These are phyloP conservation scores for Leccinum uliginosum DNA, from an alignment of 768 basidiomycete genomes.

Conservation along the genomic window DNA sequence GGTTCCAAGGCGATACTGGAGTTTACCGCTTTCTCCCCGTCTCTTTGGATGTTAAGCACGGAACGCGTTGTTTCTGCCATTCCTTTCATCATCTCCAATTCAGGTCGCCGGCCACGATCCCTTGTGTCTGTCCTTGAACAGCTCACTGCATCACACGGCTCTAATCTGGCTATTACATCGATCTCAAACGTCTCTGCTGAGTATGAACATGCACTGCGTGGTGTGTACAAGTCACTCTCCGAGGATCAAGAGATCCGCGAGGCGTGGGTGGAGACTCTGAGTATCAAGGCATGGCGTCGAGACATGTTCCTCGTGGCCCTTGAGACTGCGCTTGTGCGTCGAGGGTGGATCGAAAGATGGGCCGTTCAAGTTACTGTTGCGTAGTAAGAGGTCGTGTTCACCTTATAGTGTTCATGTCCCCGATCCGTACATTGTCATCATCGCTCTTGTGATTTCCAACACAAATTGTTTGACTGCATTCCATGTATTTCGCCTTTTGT, in stretches of 20 bases:
- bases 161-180: constrained; percentile 29
- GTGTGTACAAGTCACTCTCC: constrained; percentile 5
- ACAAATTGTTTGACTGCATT: not conserved
- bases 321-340: constrained; percentile 48
- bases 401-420: not conserved
- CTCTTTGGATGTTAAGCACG: constrained; percentile 31
- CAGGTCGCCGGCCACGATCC: constrained; percentile 34
- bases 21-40: constrained; percentile 37
- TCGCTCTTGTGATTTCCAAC: not conserved
- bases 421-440: not conserved
- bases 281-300: constrained; percentile 41
- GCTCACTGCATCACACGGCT: constrained; percentile 25
- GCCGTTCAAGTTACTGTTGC: constrained; percentile 22
- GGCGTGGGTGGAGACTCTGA: constrained; percentile 16
- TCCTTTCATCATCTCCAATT: constrained; percentile 37
- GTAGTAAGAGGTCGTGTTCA: constrained; percentile 10
- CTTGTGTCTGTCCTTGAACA: constrained; percentile 36
- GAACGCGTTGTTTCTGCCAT: constrained; percentile 40
- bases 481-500: not conserved
- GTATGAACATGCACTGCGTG: constrained; percentile 20
- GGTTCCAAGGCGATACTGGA: constrained; percentile 27
- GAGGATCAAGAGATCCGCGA: constrained; percentile 12
- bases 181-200: constrained; percentile 39
- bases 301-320: constrained; percentile 45
- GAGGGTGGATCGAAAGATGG: constrained; percentile 47